Base-by-base conservation (phyloP, 129 eudicot genomes). In the Escallonia rubra region DNA sequence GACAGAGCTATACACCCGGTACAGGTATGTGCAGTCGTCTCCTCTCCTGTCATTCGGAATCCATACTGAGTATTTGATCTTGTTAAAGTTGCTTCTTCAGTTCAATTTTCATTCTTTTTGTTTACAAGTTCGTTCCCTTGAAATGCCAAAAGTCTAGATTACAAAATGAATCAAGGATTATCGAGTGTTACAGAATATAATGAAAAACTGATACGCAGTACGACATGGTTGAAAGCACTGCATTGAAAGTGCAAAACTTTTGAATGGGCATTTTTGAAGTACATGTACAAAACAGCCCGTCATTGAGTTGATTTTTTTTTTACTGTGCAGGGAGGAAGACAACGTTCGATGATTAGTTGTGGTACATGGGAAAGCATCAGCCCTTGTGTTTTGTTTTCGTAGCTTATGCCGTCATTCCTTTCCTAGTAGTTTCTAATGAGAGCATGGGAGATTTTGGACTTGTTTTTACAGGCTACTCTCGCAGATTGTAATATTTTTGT, bases 291-390 rank as follows among this genome's bases (percentile, higher is more conserved):
- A 23, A 23, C 34, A 1, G 34, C 34, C 34, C 1, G 0, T 23
- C 34, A 23, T 23, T 23, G 34, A 23, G 34, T 23, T 23, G 34
- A 23, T 59, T 23, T 23, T n/a, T n/a, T n/a, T n/a, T 23, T 23
- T 23, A 23, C 34, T 9, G 46, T 80, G 64, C 90, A 85, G 88
- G 91, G 56, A 86, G 71, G 70, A 86, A 82, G 85, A 82, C 88
- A 4, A 79, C 80, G 7, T 86, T 86, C 48, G 85, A 79, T 43
- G 91, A 86, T 55, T 79, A 77, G 71, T 49, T 8, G 13, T 34
- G 63, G 64, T 4, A 15, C 34, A 23, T 60, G 64, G 47, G n/a
- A 11, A 4, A 7, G 9, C 47, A 12, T 23, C 41, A 60, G 47
- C 64, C 4, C 23, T 34, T 34, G 14, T 46, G 14, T 54, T 34